Evolutionary conservation across 139 green algal species (phyloP).

Genomic region (Spirogloea muscicola): DNA sequence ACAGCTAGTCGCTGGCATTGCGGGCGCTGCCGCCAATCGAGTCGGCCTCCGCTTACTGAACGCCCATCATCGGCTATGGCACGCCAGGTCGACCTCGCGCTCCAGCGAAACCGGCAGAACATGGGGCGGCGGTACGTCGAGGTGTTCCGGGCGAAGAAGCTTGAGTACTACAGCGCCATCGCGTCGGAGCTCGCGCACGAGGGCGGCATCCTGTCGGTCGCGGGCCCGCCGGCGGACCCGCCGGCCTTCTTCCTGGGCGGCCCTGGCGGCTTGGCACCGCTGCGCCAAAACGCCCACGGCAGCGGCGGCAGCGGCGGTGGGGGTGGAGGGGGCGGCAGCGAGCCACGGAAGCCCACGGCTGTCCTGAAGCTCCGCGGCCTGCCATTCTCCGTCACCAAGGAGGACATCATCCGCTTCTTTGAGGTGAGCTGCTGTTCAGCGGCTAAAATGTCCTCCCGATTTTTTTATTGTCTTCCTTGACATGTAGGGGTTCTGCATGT

Average conservation of each 20-base stretch:
- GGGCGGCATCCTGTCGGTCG: constrained; percentile 52
- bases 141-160: constrained; percentile 35
- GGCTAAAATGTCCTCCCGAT: too few species aligned
- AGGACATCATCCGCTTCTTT: too few species aligned
- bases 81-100: not conserved
- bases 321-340: constrained; percentile 7
- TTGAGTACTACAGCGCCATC: constrained; percentile 41
- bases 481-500: too few species aligned
- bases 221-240: constrained; percentile 4
- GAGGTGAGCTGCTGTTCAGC: too few species aligned
- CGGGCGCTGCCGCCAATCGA: too few species aligned
- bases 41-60: too few species aligned
- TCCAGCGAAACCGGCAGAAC: constrained; percentile 59
- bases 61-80: too few species aligned
- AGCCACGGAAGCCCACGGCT: constrained; percentile 8
- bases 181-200: constrained; percentile 45
- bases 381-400: constrained; percentile 68
- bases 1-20: too few species aligned
- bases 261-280: not conserved
- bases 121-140: constrained; percentile 83
- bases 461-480: too few species aligned
- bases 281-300: not conserved
- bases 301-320: not conserved
- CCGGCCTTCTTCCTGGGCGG: not conserved
- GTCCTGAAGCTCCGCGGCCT: constrained; percentile 78